phyloP scores from a whole-genome alignment of 305 asterid species.

The Fraxinus greggii region DNA sequence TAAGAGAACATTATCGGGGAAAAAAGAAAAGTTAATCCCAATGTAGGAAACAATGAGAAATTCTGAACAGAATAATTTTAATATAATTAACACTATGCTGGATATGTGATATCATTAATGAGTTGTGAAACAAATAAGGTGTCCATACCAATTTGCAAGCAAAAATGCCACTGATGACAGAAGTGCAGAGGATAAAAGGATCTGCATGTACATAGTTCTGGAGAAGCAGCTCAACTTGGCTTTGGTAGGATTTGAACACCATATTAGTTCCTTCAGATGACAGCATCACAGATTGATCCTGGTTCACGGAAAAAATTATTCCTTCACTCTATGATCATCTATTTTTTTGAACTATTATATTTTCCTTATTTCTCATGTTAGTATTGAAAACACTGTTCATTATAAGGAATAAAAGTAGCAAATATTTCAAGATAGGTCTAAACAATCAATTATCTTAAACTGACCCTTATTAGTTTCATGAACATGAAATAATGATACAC shows the following conservation, averaged over 20 bases:
- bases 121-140: no score
- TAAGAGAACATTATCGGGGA: no score
- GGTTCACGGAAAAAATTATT: conserved; percentile 2
- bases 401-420: background rate
- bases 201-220: conserved; percentile 49
- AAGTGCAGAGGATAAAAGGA: conserved; percentile 40
- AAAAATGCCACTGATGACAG: conserved; percentile 54
- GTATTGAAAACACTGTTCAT: background rate
- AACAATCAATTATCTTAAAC: background rate
- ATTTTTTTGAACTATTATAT: background rate
- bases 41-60: background rate
- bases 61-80: background rate
- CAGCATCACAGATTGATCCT: conserved; percentile 27
- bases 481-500: background rate
- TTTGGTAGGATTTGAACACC: conserved; percentile 43
- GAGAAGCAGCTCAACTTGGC: conserved; percentile 51
- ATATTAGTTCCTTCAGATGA: conserved; percentile 31
- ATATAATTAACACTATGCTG: background rate
- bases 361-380: background rate
- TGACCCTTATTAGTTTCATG: background rate
- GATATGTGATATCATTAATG: background rate
- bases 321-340: background rate
- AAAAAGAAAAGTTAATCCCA: background rate
- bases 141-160: conserved; percentile 69
- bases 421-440: background rate